phyloP scores from a whole-genome alignment of 73 alveolate genomes.

The Symbiodinium natans region DNA sequence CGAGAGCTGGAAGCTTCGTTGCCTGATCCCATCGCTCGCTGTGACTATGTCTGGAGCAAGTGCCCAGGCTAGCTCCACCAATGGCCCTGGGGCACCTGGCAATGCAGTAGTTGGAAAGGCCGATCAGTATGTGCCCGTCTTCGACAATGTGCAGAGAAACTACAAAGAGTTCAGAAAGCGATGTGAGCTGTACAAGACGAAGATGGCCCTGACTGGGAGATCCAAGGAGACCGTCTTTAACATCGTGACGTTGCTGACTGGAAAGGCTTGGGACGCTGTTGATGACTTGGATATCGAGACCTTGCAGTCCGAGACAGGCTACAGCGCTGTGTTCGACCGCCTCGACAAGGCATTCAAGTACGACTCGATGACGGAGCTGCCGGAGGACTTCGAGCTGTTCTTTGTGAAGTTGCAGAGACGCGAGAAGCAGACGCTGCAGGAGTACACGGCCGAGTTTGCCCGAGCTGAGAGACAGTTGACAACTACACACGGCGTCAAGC shows the following conservation, averaged over 20 bases:
- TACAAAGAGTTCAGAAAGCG: background rate
- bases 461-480: background rate
- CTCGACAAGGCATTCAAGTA: background rate
- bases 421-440: background rate
- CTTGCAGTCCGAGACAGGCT: background rate
- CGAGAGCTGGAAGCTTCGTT: too few relatives aligned
- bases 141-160: background rate
- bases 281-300: background rate
- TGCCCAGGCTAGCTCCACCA: too few relatives aligned
- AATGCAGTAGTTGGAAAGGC: background rate
- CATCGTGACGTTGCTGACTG: background rate
- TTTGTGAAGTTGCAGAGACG: background rate
- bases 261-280: background rate
- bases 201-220: slow-evolving; percentile 1
- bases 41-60: too few relatives aligned
- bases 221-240: background rate
- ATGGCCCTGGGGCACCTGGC: background rate
- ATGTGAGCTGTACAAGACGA: background rate
- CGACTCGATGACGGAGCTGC: background rate
- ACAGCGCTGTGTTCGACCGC: background rate
- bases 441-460: background rate
- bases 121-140: background rate
- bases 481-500: background rate
- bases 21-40: too few relatives aligned
- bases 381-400: background rate